Evolutionary conservation across 1,284 basidiomycete genomes (phyloP).

Genomic region (Vanrija pseudolonga): DNA sequence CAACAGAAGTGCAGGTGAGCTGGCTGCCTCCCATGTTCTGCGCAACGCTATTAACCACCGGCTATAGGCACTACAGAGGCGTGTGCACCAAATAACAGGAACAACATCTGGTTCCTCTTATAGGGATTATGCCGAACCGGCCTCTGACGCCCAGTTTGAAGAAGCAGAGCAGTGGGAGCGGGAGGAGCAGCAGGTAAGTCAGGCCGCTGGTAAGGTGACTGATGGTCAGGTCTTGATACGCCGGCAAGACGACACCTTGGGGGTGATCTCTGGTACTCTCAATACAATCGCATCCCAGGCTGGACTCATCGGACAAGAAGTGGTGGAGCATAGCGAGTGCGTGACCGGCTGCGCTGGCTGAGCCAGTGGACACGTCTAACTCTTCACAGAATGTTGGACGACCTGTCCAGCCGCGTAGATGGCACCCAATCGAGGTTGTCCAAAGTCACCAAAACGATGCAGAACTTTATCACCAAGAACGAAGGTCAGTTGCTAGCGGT

Average conservation of each 20-base stretch:
- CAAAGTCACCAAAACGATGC: conserved; percentile 67
- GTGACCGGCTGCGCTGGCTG: too few relatives aligned
- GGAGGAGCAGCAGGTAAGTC: conserved; percentile 70
- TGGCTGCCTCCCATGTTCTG: too few relatives aligned
- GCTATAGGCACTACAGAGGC: neutral
- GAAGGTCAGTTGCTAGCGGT: conserved; percentile 66
- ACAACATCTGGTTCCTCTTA: neutral
- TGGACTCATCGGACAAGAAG: conserved; percentile 82
- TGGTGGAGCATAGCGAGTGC: conserved; percentile 80
- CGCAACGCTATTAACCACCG: too few relatives aligned
- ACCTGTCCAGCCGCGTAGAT: conserved; percentile 72
- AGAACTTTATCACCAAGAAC: conserved; percentile 73
- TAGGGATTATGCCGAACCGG: neutral
- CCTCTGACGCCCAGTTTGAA: conserved; percentile 62
- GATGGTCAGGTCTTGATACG: conserved; percentile 63
- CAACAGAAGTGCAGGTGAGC: conserved; percentile 70
- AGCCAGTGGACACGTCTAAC: neutral
- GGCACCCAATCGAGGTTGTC: conserved; percentile 65
- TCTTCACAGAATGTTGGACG: conserved; percentile 67
- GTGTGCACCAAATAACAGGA: neutral
- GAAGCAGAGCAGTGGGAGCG: conserved; percentile 60
- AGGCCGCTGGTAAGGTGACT: conserved; percentile 34
- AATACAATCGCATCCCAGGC: conserved; percentile 78
- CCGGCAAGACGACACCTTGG: conserved; percentile 80
- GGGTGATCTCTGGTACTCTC: conserved; percentile 77